Conservation (phyloP, 805 yeast species). For the Candida sphagnicola region DNA sequence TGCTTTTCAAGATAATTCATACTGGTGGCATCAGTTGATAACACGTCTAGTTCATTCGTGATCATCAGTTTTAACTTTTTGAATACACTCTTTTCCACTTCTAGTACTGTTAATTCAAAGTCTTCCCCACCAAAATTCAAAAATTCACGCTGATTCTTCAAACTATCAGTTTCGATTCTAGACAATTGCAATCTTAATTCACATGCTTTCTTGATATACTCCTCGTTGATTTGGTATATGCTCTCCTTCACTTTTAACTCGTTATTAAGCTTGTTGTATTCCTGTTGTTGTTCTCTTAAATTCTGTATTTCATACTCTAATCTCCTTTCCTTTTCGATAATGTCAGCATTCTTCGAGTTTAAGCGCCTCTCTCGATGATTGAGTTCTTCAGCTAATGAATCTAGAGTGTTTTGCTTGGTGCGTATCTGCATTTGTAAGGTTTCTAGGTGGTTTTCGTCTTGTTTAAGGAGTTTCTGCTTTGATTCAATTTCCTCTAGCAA, state of each 20-base stretch:
- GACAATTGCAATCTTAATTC: conserved; percentile 1
- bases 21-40: background rate
- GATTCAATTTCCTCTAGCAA: background rate
- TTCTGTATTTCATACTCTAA: background rate
- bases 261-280: background rate
- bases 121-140: background rate
- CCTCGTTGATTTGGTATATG: background rate
- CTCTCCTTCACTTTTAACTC: background rate
- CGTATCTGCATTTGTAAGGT: background rate
- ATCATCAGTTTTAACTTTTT: background rate
- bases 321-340: background rate
- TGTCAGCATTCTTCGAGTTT: background rate
- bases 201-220: background rate
- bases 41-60: background rate
- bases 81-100: conserved; percentile 1
- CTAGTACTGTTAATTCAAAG: background rate
- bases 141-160: background rate
- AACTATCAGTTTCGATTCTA: background rate
- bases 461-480: background rate
- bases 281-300: background rate
- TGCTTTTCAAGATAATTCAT: background rate
- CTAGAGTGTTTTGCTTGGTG: background rate
- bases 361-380: background rate
- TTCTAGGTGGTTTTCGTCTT: background rate
- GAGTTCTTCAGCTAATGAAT: background rate